phyloP scores from a whole-genome alignment of 768 basidiomycete species.

The Phlebiopsis gigantea region DNA sequence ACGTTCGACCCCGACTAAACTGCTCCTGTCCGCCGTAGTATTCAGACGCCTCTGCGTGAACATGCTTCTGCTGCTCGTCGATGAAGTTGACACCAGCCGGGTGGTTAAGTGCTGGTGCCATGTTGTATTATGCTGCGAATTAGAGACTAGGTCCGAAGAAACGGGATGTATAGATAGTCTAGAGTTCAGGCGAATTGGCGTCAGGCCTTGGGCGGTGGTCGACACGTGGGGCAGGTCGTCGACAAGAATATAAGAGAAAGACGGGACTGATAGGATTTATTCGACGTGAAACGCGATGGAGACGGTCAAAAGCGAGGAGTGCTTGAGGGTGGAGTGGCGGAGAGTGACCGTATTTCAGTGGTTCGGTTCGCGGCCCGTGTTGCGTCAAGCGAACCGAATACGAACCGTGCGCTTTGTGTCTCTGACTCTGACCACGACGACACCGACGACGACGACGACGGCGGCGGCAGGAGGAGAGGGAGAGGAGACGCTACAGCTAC shows the following conservation, averaged over 20 bases:
- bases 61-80: slow-evolving; percentile 45
- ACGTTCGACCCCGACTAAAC: slow-evolving; percentile 80
- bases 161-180: neutral
- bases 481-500: neutral
- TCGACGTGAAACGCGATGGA: neutral
- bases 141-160: neutral
- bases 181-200: neutral
- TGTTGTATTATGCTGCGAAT: slow-evolving; percentile 19
- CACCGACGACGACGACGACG: too few species aligned
- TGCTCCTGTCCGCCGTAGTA: slow-evolving; percentile 83
- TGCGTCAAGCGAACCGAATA: neutral
- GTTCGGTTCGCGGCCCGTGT: slow-evolving; percentile 1
- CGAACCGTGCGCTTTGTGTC: neutral
- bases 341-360: neutral
- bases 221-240: too few species aligned
- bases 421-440: neutral
- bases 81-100: slow-evolving; percentile 61
- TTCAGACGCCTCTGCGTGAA: slow-evolving; percentile 64
- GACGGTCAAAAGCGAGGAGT: neutral
- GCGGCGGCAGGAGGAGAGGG: neutral
- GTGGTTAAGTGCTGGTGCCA: slow-evolving; percentile 65
- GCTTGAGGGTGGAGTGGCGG: neutral
- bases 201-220: neutral
- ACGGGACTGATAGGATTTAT: neutral
- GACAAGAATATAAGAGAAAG: neutral